Percentiles rank a stretch among this genome's conserved stretches.
These are phyloP conservation scores for Blastobotrys buckinghamii DNA, from an alignment of 1,139 yeast genomes.

Conservation along the genomic window DNA sequence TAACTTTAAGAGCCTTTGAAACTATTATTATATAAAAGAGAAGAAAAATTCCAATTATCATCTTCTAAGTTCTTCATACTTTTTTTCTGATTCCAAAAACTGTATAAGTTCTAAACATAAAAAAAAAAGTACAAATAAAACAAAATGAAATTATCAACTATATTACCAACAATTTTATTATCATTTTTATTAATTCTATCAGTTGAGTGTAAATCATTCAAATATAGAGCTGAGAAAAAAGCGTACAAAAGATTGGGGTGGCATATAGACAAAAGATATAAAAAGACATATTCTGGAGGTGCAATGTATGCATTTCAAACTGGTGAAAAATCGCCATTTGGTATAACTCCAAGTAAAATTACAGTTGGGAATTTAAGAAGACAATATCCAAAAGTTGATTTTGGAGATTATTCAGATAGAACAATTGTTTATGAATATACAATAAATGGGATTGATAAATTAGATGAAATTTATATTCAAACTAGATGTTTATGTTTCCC, in stretches of 20 bases:
- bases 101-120: no score
- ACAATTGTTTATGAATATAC: background rate
- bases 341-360: background rate
- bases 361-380: background rate
- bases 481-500: background rate
- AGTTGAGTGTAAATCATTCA: no score
- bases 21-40: no score
- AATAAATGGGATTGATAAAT: background rate
- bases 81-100: no score
- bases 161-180: no score
- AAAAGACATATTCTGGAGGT: background rate
- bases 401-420: background rate
- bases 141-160: no score
- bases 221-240: background rate
- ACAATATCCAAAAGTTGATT: background rate
- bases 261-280: background rate
- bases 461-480: background rate
- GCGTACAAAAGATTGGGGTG: background rate
- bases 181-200: no score
- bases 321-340: background rate
- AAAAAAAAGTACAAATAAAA: no score
- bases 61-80: no score
- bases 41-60: no score
- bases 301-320: background rate
- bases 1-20: no score